phyloP scores from a whole-genome alignment of 495 filamentous ascomycete species.

The Oidiodendron maius region DNA sequence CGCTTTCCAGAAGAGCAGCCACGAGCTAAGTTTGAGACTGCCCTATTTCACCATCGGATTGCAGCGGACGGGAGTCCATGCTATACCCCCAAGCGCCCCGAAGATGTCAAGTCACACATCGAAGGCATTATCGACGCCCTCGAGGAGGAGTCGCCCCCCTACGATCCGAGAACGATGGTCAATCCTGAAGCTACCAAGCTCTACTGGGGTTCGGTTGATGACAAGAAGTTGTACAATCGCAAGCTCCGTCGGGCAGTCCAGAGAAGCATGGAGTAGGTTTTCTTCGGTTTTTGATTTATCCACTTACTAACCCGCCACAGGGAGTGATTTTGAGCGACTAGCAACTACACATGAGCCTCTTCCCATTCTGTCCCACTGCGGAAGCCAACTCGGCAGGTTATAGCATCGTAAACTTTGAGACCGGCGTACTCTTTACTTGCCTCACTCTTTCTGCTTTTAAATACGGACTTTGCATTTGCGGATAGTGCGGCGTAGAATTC shows the following conservation, averaged over 20 bases:
- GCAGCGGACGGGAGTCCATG: constrained; percentile 72
- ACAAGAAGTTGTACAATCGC: constrained; percentile 78
- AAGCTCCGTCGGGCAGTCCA: constrained; percentile 61
- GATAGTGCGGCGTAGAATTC: background rate
- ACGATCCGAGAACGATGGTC: constrained; percentile 85
- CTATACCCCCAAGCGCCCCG: constrained; percentile 67
- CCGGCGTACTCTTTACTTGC: too few relatives aligned
- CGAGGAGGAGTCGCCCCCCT: constrained; percentile 81
- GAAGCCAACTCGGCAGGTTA: too few relatives aligned
- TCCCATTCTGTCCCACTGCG: too few relatives aligned
- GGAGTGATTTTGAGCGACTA: too few relatives aligned
- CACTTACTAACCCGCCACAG: constrained; percentile 5
- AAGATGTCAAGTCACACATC: constrained; percentile 80
- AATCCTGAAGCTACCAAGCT: constrained; percentile 81
- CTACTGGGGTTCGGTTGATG: constrained; percentile 77
- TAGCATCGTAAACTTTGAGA: too few relatives aligned
- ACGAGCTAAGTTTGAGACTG: constrained; percentile 71
- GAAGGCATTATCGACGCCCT: constrained; percentile 77
- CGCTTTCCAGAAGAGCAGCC: constrained; percentile 90
- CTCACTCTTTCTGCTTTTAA: too few relatives aligned
- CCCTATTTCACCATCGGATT: constrained; percentile 85
- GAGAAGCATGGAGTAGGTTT: constrained; percentile 44
- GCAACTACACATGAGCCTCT: too few relatives aligned
- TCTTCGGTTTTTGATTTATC: background rate
- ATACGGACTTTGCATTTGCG: constrained; percentile 1